These are phyloP conservation scores for Aspergillus homomorphus DNA, from an alignment of 495 filamentous ascomycete species.

Conservation along the genomic window DNA sequence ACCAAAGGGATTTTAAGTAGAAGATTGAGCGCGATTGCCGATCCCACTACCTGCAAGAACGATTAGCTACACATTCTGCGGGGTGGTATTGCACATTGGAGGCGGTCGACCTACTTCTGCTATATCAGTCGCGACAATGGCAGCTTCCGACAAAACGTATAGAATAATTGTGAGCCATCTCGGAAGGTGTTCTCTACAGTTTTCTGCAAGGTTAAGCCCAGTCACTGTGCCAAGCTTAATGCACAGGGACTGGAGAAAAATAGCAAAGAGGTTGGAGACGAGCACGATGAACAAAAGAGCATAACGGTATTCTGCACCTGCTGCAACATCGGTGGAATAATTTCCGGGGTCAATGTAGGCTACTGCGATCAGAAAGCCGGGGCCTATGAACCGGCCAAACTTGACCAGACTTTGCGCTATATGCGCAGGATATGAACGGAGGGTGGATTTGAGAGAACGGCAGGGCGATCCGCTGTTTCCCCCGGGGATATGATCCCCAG, in stretches of 20 bases:
- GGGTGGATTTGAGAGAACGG: constrained; percentile 30
- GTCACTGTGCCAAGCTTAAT: constrained; percentile 85
- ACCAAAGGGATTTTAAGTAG: constrained; percentile 78
- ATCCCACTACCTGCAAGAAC: constrained; percentile 70
- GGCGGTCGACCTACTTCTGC: constrained; percentile 57
- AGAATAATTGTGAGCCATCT: constrained; percentile 71
- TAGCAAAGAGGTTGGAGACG: constrained; percentile 79
- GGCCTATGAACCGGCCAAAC: constrained; percentile 76
- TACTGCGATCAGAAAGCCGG: constrained; percentile 80
- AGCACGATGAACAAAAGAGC: constrained; percentile 77
- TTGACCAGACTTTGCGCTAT: constrained; percentile 47
- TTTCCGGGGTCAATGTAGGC: constrained; percentile 83
- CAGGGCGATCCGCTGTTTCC: constrained; percentile 38
- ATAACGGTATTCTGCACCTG: constrained; percentile 62
- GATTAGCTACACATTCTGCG: not conserved
- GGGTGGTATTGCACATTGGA: not conserved
- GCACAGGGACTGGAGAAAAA: constrained; percentile 77
- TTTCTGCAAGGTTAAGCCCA: constrained; percentile 75
- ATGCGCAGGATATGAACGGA: constrained; percentile 17
- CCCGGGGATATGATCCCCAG: constrained; percentile 34
- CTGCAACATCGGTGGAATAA: constrained; percentile 80
- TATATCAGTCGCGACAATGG: constrained; percentile 87
- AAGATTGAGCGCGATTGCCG: constrained; percentile 85
- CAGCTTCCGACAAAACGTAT: constrained; percentile 72
- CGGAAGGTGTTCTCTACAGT: constrained; percentile 72